A percentile compares a stretch with the other conserved stretches of the same genome.
Evolutionary conservation across 495 filamentous ascomycete species (phyloP).

Genomic region (Daldinia childiae): DNA sequence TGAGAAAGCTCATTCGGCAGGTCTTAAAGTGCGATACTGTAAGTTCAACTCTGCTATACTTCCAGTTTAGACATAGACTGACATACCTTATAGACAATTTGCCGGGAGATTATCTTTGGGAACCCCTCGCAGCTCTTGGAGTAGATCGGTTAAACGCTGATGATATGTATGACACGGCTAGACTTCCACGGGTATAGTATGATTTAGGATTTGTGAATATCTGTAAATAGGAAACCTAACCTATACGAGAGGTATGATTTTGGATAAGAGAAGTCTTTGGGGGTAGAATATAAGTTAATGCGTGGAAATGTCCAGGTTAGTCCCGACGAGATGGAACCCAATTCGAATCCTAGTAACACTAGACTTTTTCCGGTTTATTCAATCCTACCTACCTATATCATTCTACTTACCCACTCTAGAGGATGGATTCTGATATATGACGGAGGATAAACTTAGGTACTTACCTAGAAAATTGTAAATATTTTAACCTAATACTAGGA

Average conservation of each 20-base stretch:
- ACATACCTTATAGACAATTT: slow-evolving; percentile 47
- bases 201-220: not conserved
- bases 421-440: not conserved
- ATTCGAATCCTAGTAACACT: not conserved
- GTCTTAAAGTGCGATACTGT: slow-evolving; percentile 79
- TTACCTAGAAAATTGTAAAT: too few relatives aligned
- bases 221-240: not conserved
- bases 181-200: slow-evolving; percentile 34
- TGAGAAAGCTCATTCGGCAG: slow-evolving; percentile 66
- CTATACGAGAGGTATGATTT: not conserved
- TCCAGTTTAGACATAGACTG: slow-evolving; percentile 54
- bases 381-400: not conserved
- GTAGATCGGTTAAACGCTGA: slow-evolving; percentile 76
- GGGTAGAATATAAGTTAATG: not conserved
- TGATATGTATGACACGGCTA: slow-evolving; percentile 61
- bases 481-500: not conserved
- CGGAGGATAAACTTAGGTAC: not conserved
- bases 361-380: not conserved
- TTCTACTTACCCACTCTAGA: not conserved
- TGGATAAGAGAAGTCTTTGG: too few relatives aligned
- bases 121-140: slow-evolving; percentile 68
- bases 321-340: not conserved
- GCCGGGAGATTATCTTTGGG: slow-evolving; percentile 76
- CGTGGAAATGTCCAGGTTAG: not conserved
- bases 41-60: slow-evolving; percentile 52